These are phyloP conservation scores for Solanum infundibuliforme DNA, from an alignment of 257 asterid genomes.

Conservation along the genomic window DNA sequence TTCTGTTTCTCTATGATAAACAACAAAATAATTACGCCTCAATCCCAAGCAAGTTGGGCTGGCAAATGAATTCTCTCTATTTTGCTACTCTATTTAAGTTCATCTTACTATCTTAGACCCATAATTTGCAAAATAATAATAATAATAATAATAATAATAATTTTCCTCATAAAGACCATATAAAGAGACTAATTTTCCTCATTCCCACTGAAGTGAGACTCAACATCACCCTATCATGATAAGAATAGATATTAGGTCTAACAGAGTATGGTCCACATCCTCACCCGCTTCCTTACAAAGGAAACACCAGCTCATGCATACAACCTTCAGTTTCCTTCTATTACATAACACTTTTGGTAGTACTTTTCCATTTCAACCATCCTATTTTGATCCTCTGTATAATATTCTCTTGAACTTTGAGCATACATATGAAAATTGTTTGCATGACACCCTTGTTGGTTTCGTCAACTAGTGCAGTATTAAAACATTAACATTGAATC, in stretches of 20 bases:
- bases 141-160: background rate
- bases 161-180: background rate
- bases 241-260: too few relatives aligned
- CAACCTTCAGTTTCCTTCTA: background rate
- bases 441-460: background rate
- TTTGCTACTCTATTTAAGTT: background rate
- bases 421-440: background rate
- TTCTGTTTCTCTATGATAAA: constrained; percentile 5
- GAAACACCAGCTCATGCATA: background rate
- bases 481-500: background rate
- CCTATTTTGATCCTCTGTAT: background rate
- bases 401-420: background rate
- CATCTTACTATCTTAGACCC: background rate
- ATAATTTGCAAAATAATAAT: background rate
- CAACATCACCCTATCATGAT: background rate
- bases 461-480: background rate
- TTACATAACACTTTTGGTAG: background rate
- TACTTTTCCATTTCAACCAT: background rate
- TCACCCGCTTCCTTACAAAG: background rate
- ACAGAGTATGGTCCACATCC: background rate
- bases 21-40: background rate
- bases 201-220: background rate
- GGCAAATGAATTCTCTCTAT: background rate
- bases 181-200: background rate
- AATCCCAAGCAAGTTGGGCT: background rate